Conservation (phyloP, 1,284 basidiomycete genomes). For the Malassezia brasiliensis region DNA sequence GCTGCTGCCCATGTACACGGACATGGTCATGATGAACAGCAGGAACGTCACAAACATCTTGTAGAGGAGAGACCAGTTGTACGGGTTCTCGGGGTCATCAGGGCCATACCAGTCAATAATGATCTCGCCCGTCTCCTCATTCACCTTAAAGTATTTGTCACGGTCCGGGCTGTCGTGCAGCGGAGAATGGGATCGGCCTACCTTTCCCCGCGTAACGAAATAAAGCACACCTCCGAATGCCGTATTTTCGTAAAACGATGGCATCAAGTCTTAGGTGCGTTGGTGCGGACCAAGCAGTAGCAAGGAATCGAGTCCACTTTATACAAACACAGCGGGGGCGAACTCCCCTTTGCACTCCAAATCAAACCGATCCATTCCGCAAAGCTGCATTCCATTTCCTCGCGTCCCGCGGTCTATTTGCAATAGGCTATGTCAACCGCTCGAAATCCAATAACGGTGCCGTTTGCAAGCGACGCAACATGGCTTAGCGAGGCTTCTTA, state of each 20-base stretch:
- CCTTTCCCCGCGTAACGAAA: neutral
- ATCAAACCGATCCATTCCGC: too few relatives aligned
- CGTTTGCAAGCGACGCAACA: too few relatives aligned
- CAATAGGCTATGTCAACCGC: too few relatives aligned
- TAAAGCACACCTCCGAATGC: neutral
- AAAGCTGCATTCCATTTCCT: too few relatives aligned
- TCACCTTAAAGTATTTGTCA: neutral
- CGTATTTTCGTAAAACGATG: neutral
- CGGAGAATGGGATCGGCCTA: neutral
- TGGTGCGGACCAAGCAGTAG: too few relatives aligned
- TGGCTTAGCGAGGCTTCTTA: too few relatives aligned
- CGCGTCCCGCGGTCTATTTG: too few relatives aligned
- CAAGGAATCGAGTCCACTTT: too few relatives aligned
- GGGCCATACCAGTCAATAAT: slow-evolving; percentile 50
- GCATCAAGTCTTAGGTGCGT: neutral
- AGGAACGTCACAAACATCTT: slow-evolving; percentile 38
- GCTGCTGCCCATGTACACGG: slow-evolving; percentile 42
- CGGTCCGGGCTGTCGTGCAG: neutral
- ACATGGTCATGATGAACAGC: slow-evolving; percentile 49
- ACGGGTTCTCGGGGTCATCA: slow-evolving; percentile 41
- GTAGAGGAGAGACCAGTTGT: slow-evolving; percentile 39
- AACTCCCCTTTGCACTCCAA: too few relatives aligned
- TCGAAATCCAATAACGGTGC: too few relatives aligned
- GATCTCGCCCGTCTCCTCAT: neutral
- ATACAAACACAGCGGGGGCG: too few relatives aligned